Evolutionary conservation across 192 early-diverging fungal species (phyloP).

Genomic region (Linderina pennispora): DNA sequence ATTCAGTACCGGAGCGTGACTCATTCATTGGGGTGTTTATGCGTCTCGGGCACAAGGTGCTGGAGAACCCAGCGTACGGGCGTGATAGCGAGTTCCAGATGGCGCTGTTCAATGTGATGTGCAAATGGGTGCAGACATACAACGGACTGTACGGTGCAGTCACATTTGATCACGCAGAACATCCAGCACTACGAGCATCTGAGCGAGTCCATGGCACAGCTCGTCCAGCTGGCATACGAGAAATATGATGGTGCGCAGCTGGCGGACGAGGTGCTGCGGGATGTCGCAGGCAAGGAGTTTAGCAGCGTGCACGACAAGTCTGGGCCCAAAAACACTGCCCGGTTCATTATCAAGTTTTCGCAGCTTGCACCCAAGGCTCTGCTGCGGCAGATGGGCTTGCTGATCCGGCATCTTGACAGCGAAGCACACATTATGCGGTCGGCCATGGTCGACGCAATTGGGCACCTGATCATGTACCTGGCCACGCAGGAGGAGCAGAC

Average conservation of each 20-base stretch:
- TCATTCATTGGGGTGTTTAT: constrained; percentile 58
- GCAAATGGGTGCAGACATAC: constrained; percentile 72
- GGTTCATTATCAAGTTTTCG: constrained; percentile 77
- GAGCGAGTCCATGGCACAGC: constrained; percentile 76
- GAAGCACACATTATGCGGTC: constrained; percentile 84
- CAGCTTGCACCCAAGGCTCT: constrained; percentile 76
- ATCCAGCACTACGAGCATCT: constrained; percentile 81
- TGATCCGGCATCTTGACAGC: constrained; percentile 83
- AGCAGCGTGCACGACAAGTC: constrained; percentile 65
- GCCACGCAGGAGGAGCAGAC: constrained; percentile 66
- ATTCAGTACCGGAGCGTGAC: constrained; percentile 50
- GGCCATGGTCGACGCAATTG: constrained; percentile 85
- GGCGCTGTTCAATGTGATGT: constrained; percentile 60
- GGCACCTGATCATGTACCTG: constrained; percentile 73
- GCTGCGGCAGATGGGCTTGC: constrained; percentile 81
- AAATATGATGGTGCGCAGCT: constrained; percentile 62
- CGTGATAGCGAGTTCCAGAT: constrained; percentile 57
- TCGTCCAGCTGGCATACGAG: constrained; percentile 57
- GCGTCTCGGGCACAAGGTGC: constrained; percentile 66
- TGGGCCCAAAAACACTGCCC: constrained; percentile 75
- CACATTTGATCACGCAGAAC: constrained; percentile 74
- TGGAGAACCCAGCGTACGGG: constrained; percentile 71
- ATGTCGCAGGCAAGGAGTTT: constrained; percentile 57
- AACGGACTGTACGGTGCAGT: constrained; percentile 70
- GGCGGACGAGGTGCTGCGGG: constrained; percentile 65